Evolutionary conservation across 345 rosid genomes (phyloP), one percentile per base, ranked within the genome.

Genomic region (Salix exigua): DNA sequence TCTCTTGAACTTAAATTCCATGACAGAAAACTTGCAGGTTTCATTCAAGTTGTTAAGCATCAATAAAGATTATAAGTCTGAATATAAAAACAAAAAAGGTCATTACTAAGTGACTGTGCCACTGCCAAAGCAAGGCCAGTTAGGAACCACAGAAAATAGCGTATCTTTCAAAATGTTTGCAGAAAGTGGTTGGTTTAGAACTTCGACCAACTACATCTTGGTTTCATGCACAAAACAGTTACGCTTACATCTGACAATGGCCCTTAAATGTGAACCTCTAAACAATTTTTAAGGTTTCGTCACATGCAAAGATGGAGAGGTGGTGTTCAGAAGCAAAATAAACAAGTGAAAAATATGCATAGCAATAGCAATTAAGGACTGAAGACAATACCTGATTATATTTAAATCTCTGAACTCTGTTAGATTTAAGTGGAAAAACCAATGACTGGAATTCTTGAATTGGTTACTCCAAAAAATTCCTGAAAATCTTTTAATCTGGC

Each of bases 301-400:
- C 61, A n/a, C 63, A 58, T 25, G 63, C 63, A 58, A 23, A 58
- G 63, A 58, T 25, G 28, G 25, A 58, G 63, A 58, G 13, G 63
- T 58, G 63, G 14, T 58, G 23, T 58, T 58, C 28, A 58, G 5
- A 58, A 58, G 28, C 63, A 58, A 4, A 58, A 58, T n/a, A 58
- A n/a, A 58, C 63, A 58, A 58, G 28, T 58, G 63, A 58, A 58
- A 58, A 58, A 58, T 58, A 58, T 16, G 23, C 63, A 58, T 23
- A 58, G 28, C 28, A 13, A 58, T 10, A 58, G 1, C 4, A 58
- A 58, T 10, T 23, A 11, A 58, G 63, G 63, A 58, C 6, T 23
- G 63, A 10, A 23, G 28, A 23, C 63, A 77, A 68, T 63, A 77
- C 79, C 79, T 77, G 74, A 70, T 31, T 1, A 58, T 13, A 26